These are phyloP conservation scores for Penicillium sp. DNA, from an alignment of 2,329 filamentous ascomycete genomes.

Conservation along the genomic window DNA sequence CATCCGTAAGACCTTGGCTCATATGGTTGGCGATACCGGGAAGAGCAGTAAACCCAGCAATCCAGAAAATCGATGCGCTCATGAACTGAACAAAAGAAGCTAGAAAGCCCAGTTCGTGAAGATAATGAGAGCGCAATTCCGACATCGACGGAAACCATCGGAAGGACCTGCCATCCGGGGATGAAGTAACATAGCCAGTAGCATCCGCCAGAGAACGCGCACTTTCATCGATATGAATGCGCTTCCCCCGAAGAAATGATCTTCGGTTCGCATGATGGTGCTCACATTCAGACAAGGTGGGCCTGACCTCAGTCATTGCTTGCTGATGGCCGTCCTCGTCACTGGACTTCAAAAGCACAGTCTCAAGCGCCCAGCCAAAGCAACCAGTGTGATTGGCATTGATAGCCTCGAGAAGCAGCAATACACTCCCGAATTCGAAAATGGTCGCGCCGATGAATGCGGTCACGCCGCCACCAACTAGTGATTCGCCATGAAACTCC, in stretches of 20 bases:
- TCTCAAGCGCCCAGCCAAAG: conserved; percentile 67
- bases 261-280: conserved; percentile 46
- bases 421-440: conserved; percentile 63
- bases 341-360: conserved; percentile 40
- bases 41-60: conserved; percentile 60
- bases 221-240: background rate
- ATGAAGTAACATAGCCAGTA: conserved; percentile 13
- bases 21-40: conserved; percentile 57
- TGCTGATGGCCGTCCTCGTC: conserved; percentile 12
- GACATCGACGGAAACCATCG: conserved; percentile 59
- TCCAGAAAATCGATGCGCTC: conserved; percentile 64
- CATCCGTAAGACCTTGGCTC: conserved; percentile 49
- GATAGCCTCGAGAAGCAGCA: conserved; percentile 66
- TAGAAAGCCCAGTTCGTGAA: conserved; percentile 63
- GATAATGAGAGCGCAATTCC: conserved; percentile 60
- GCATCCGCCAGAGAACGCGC: background rate
- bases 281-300: conserved; percentile 29
- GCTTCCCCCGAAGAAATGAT: conserved; percentile 21
- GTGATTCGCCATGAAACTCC: conserved; percentile 55
- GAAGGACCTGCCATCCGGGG: conserved; percentile 44
- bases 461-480: conserved; percentile 59
- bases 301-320: conserved; percentile 16
- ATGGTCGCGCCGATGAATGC: conserved; percentile 67
- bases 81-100: conserved; percentile 58
- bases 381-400: conserved; percentile 65